Evolutionary conservation across 2,329 filamentous ascomycete species (phyloP).

Genomic region (Colletotrichum navitas): DNA sequence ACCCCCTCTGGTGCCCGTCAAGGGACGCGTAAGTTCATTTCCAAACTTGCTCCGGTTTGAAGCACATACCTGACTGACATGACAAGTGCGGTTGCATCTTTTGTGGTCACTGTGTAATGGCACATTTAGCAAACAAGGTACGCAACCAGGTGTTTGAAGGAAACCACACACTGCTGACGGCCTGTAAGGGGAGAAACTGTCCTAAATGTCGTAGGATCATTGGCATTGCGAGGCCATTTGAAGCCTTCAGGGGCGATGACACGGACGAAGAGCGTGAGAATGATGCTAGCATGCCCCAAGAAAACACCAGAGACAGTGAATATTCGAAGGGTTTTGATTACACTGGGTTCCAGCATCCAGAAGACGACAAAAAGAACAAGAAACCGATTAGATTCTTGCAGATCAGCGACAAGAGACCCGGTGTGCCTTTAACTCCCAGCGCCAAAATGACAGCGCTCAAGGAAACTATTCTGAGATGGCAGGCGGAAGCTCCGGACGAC

Average conservation of each 20-base stretch:
- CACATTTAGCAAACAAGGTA: background rate
- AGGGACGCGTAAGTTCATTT: background rate
- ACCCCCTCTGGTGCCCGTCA: background rate
- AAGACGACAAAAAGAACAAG: slow-evolving; percentile 10
- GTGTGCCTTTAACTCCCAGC: slow-evolving; percentile 44
- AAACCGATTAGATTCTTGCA: slow-evolving; percentile 14
- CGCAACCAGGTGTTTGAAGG: too few species aligned
- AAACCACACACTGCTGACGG: background rate
- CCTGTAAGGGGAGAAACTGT: background rate
- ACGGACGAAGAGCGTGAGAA: background rate
- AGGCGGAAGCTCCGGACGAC: slow-evolving; percentile 48
- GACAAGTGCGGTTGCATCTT: slow-evolving; percentile 52
- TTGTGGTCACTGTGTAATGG: slow-evolving; percentile 46
- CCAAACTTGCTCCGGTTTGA: too few species aligned
- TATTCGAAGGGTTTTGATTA: slow-evolving; percentile 4
- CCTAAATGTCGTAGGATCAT: background rate
- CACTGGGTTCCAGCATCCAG: background rate
- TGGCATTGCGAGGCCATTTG: background rate
- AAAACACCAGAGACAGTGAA: background rate
- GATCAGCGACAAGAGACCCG: background rate
- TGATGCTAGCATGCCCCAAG: background rate
- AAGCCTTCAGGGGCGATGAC: background rate
- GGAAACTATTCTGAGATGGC: slow-evolving; percentile 52
- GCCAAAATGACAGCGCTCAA: slow-evolving; percentile 51
- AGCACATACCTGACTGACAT: too few species aligned